Base-by-base conservation (phyloP, 768 basidiomycete genomes). In the Serendipita sp. region DNA sequence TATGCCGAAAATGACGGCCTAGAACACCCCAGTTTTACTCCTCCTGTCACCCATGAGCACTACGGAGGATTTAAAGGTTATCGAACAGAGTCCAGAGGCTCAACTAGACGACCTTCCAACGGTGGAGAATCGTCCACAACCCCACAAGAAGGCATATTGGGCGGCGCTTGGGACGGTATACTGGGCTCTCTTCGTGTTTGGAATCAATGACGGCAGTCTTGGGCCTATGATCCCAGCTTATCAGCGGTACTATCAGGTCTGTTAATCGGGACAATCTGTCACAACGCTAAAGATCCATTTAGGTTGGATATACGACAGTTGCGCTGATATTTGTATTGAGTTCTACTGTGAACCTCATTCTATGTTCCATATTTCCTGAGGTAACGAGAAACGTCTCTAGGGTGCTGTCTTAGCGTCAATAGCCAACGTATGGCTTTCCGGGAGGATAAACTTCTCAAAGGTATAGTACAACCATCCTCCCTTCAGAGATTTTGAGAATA, bases 301-400 rank as follows among this genome's bases (percentile, higher is more conserved):
- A 77, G 78, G 69, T 78, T 51, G 72, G 74, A 23, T 79, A 75
- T 67, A 69, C 71, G 1, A 68, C 73, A 32, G 78, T 79, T 2
- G 79, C 79, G 30, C 64, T 80, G 15, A 70, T 79, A 4, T 80
- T 78, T 66, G 76, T 79, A 7, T 73, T 75, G 64, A 72, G 74
- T n/a, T 77, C 75, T 64, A 63, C 71, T 8, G 78, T 76, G 51
- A 28, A 76, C 73, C 34, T 3, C 36, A 60, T 36, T 30, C 35
- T 60, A 60, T 60, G 8, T 16, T 34, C 32, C 48, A 23, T 8
- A 18, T n/a, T n/a, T 38, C 10, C 34, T 60, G 28, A 60, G 1
- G 35, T n/a, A 32, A 34, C 28, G 34, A 10, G 10, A 36, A 60
- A 23, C n/a, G 48, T 51, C n/a, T 32, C 8, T 5, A 60, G 56